Conservation (phyloP, 2,329 filamentous ascomycete genomes). For the Diaporthe sp. region DNA sequence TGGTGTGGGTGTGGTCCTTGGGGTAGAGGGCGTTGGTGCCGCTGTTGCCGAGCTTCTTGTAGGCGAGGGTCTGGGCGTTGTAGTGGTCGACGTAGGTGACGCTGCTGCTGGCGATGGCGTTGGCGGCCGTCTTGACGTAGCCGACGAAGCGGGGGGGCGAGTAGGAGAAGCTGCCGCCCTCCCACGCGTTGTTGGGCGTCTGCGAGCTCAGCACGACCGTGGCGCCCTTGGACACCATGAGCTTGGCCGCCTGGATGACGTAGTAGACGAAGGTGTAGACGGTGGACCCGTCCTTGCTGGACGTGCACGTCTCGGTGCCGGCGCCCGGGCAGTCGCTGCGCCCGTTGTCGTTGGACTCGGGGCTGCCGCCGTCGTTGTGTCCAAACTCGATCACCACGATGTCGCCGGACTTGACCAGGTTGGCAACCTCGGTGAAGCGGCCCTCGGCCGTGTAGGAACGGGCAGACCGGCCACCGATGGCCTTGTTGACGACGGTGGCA, state of each 20-base stretch:
- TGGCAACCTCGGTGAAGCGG: conserved; percentile 66
- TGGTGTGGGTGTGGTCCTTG: conserved; percentile 71
- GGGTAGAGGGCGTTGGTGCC: conserved; percentile 63
- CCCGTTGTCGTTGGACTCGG: conserved; percentile 65
- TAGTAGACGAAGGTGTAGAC: conserved; percentile 46
- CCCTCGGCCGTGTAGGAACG: conserved; percentile 71
- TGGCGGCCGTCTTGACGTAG: conserved; percentile 53
- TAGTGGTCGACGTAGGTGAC: conserved; percentile 69
- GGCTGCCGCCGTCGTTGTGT: conserved; percentile 74
- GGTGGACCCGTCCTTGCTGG: conserved; percentile 43
- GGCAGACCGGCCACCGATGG: conserved; percentile 70
- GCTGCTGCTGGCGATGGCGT: conserved; percentile 51
- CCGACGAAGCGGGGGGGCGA: conserved; percentile 64
- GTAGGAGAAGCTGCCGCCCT: conserved; percentile 60
- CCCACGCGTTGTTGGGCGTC: conserved; percentile 73
- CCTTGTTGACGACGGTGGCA: conserved; percentile 66
- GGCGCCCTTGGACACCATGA: conserved; percentile 63
- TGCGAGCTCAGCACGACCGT: conserved; percentile 67
- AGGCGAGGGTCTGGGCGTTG: conserved; percentile 62
- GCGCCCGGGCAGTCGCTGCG: conserved; percentile 66
- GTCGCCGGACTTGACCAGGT: conserved; percentile 62
- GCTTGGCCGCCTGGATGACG: conserved; percentile 40
- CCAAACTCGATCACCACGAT: conserved; percentile 77
- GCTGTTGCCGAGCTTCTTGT: conserved; percentile 55
- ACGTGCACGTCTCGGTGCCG: conserved; percentile 62